These are phyloP conservation scores for Sporothrix inflata DNA, from an alignment of 2,329 filamentous ascomycete genomes.

Conservation along the genomic window DNA sequence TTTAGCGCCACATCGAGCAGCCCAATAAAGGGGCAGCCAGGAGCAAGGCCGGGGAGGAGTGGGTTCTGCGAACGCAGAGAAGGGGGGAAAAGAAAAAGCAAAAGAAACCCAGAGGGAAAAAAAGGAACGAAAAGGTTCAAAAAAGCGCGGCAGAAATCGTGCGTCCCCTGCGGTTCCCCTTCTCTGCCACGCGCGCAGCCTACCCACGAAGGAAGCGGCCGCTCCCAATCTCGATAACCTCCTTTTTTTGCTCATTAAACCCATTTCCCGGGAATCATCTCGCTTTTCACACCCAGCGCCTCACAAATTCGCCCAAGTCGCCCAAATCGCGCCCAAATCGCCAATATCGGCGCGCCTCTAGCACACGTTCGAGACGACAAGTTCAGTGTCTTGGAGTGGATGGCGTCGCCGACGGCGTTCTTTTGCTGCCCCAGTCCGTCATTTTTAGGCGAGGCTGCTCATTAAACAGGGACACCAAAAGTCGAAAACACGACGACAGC, in stretches of 20 bases:
- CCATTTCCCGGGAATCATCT: constrained; percentile 8
- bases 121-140: not conserved
- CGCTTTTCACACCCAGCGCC: not conserved
- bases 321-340: not conserved
- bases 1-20: constrained; percentile 27
- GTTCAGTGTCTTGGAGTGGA: constrained; percentile 12
- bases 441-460: constrained; percentile 26
- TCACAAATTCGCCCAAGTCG: not conserved
- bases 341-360: constrained; percentile 3
- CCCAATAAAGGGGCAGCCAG: constrained; percentile 31
- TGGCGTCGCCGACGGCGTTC: constrained; percentile 19
- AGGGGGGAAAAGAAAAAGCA: not conserved
- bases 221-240: constrained; percentile 23
- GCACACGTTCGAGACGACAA: not conserved
- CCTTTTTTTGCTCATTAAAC: constrained; percentile 7
- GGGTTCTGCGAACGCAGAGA: not conserved
- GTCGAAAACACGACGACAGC: not conserved
- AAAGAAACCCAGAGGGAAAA: not conserved
- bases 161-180: not conserved
- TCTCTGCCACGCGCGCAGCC: constrained; percentile 10
- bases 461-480: constrained; percentile 22
- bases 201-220: constrained; percentile 11
- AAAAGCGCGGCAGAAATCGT: not conserved
- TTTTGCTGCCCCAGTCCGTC: constrained; percentile 10
- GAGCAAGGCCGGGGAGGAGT: constrained; percentile 13